phyloP scores from a whole-genome alignment of 345 rosid genomes.

The Sisymbrium altissimum region DNA sequence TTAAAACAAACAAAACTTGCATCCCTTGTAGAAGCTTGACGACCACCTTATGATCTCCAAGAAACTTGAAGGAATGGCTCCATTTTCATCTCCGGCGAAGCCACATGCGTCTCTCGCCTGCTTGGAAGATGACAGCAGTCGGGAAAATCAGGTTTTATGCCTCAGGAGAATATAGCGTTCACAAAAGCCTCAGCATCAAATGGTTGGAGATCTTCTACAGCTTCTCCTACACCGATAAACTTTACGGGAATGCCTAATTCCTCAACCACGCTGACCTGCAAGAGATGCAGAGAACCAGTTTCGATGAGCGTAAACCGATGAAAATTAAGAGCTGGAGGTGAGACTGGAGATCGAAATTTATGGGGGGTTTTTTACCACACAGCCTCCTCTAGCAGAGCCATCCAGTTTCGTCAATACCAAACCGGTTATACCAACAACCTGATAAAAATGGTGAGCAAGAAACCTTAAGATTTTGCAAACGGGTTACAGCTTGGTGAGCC shows the following conservation, averaged over 20 bases:
- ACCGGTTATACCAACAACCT: slow-evolving; percentile 94
- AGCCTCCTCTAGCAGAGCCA: slow-evolving; percentile 96
- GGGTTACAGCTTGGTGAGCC: not conserved
- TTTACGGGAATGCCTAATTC: slow-evolving; percentile 93
- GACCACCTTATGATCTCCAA: slow-evolving; percentile 10
- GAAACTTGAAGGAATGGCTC: slow-evolving; percentile 11
- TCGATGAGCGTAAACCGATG: not conserved
- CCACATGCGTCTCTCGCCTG: not conserved
- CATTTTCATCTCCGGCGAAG: not conserved
- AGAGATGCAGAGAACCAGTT: not conserved
- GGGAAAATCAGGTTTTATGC: not conserved
- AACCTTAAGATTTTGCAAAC: slow-evolving; percentile 4
- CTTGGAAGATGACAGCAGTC: not conserved
- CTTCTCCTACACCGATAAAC: slow-evolving; percentile 95
- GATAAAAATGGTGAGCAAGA: slow-evolving; percentile 12
- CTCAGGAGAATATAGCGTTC: slow-evolving; percentile 75
- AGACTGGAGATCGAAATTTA: not conserved
- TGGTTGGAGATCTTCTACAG: slow-evolving; percentile 90
- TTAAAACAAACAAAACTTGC: not conserved
- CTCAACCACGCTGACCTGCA: slow-evolving; percentile 91
- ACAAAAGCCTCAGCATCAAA: slow-evolving; percentile 87
- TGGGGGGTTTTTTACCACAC: slow-evolving; percentile 58
- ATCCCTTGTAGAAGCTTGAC: slow-evolving; percentile 1
- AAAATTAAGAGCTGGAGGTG: not conserved
- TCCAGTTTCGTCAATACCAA: slow-evolving; percentile 91